Evolutionary conservation across 2,329 filamentous ascomycete genomes (phyloP), one percentile per base, ranked within the genome.

Genomic region (Diaporthe sp.): DNA sequence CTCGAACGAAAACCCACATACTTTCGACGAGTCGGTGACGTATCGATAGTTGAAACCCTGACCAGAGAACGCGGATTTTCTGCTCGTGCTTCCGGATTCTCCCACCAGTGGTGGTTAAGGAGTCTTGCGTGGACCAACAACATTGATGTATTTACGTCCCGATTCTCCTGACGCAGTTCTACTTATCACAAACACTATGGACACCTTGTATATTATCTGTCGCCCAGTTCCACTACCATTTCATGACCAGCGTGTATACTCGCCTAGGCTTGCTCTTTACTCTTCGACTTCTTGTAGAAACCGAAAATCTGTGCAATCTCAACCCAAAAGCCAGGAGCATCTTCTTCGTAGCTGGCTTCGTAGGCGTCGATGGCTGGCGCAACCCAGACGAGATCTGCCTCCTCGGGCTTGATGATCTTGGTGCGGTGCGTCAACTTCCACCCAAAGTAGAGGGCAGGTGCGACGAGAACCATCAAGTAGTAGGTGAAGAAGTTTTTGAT

Each of bases 351-450:
- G 25, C 84, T 85, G 9, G 82, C 85, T 80, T 91, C 89, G 76
- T 92, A 92, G 0, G 85, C 86, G 6, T 73, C 68, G 37, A 81
- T 77, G 22, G 57, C 28, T 15, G 73, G 75, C 7, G 76, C 51
- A 67, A 81, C 80, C 80, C 80, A 80, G 4, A 79, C 44, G 55
- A 81, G 74, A 67, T 81, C 80, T 4, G 79, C 78, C 70, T 80
- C 89, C 25, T 88, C 83, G 0, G 91, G 84, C 3, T 83, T 83
- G 19, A 92, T 84, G 71, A 89, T 84, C 76, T 86, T 87, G 2
- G 92, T 94, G 74, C 85, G 85, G 84, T 92, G 90, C 81, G 91
- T 28, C 0, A 94, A 19, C 83, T 94, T 94, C 90, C 91, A 94
- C 78, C 86, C 86, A 19, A 88, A 72, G 80, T 89, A 93, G 42